phyloP scores from a whole-genome alignment of 495 filamentous ascomycete genomes.

The Cairneyella variabilis region DNA sequence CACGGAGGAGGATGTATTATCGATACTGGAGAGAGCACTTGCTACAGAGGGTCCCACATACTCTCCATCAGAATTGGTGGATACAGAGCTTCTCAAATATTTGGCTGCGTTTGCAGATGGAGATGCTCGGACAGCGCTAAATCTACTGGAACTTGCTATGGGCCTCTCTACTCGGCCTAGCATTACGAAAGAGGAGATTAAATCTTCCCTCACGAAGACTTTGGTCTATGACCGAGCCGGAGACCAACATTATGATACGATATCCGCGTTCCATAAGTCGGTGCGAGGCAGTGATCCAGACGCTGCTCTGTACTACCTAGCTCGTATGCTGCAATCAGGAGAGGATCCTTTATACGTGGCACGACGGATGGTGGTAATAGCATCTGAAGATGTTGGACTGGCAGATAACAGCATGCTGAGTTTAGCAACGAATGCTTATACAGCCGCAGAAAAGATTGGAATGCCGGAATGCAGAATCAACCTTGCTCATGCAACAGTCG shows the following conservation, averaged over 20 bases:
- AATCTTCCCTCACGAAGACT: slow-evolving; percentile 78
- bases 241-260: slow-evolving; percentile 94
- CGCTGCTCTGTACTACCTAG: slow-evolving; percentile 88
- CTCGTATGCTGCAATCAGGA: slow-evolving; percentile 92
- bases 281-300: slow-evolving; percentile 83
- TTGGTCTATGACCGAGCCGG: slow-evolving; percentile 92
- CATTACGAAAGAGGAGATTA: slow-evolving; percentile 64
- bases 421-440: slow-evolving; percentile 79
- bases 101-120: slow-evolving; percentile 84
- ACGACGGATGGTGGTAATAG: slow-evolving; percentile 84
- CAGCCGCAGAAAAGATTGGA: slow-evolving; percentile 83
- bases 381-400: slow-evolving; percentile 87
- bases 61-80: slow-evolving; percentile 57
- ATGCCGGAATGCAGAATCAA: slow-evolving; percentile 94
- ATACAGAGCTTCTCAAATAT: slow-evolving; percentile 73
- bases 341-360: slow-evolving; percentile 94
- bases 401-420: slow-evolving; percentile 84
- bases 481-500: slow-evolving; percentile 80
- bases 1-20: slow-evolving; percentile 60
- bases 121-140: slow-evolving; percentile 88
- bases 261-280: slow-evolving; percentile 95
- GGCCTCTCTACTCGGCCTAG: slow-evolving; percentile 37
- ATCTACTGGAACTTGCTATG: slow-evolving; percentile 85
- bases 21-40: slow-evolving; percentile 73
- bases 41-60: slow-evolving; percentile 36